These are phyloP conservation scores for Venturia oleaginea DNA, from an alignment of 2,329 filamentous ascomycete species.

Conservation along the genomic window DNA sequence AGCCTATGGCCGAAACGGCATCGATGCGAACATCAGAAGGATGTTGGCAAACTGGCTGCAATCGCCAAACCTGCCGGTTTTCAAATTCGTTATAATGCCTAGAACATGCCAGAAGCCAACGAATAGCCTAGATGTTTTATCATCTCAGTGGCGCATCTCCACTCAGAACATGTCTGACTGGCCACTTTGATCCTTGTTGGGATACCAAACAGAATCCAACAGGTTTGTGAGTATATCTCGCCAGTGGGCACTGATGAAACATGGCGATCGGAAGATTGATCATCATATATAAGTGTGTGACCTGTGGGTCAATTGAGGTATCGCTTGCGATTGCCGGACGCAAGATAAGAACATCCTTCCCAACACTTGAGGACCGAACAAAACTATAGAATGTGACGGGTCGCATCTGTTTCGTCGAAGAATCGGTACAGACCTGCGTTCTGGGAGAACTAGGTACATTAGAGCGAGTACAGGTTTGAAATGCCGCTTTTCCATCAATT, in stretches of 20 bases:
- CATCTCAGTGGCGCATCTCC: not conserved
- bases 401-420: not conserved
- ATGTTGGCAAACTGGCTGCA: too few species aligned
- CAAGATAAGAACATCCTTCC: not conserved
- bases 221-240: not conserved
- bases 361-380: not conserved
- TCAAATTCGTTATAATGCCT: not conserved
- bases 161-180: not conserved
- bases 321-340: not conserved
- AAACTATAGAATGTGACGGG: not conserved
- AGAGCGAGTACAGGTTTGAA: not conserved
- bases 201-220: not conserved
- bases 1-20: too few species aligned
- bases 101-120: not conserved
- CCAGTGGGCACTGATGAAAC: not conserved
- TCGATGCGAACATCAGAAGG: too few species aligned
- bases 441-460: not conserved
- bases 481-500: not conserved
- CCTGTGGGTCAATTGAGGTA: not conserved
- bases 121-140: not conserved
- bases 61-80: not conserved
- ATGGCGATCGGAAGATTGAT: not conserved
- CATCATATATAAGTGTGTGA: not conserved
- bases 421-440: not conserved
- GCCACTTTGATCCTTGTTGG: not conserved